Conservation (phyloP, 2,329 filamentous ascomycete genomes). For the Grosmannia penicillata region DNA sequence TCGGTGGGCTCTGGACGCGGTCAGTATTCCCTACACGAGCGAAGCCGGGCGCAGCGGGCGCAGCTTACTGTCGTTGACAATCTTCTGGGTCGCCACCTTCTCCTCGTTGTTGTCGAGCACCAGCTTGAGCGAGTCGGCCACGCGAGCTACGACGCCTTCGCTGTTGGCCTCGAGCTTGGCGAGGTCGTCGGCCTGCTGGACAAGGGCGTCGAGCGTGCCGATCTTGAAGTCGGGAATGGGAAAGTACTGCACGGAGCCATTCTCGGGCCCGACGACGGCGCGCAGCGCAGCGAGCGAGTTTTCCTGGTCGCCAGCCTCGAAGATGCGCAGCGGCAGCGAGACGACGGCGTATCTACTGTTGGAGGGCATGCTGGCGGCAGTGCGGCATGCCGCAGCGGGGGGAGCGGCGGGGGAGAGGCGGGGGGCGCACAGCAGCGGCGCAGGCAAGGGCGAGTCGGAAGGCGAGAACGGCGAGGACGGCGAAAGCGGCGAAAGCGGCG, state of each 20-base stretch:
- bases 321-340: conserved; percentile 77
- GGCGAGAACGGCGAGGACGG: no score
- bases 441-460: no score
- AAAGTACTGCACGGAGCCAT: conserved; percentile 64
- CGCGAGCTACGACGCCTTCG: conserved; percentile 72
- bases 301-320: conserved; percentile 63
- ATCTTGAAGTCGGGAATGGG: conserved; percentile 92
- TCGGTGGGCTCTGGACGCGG: conserved; percentile 74
- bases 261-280: conserved; percentile 56
- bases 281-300: conserved; percentile 68
- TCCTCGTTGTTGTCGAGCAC: conserved; percentile 76
- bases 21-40: conserved; percentile 1
- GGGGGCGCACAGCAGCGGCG: not conserved
- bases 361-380: conserved; percentile 21
- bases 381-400: conserved; percentile 10
- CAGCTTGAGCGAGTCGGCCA: conserved; percentile 68
- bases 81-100: conserved; percentile 74
- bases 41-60: no score
- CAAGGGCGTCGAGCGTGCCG: conserved; percentile 83
- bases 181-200: conserved; percentile 92
- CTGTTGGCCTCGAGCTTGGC: conserved; percentile 73
- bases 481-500: no score
- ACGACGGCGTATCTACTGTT: conserved; percentile 65
- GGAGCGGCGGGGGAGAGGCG: not conserved
- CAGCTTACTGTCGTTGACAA: conserved; percentile 82